Evolutionary conservation across 768 basidiomycete genomes (phyloP).

Genomic region (Boletus fagicola): DNA sequence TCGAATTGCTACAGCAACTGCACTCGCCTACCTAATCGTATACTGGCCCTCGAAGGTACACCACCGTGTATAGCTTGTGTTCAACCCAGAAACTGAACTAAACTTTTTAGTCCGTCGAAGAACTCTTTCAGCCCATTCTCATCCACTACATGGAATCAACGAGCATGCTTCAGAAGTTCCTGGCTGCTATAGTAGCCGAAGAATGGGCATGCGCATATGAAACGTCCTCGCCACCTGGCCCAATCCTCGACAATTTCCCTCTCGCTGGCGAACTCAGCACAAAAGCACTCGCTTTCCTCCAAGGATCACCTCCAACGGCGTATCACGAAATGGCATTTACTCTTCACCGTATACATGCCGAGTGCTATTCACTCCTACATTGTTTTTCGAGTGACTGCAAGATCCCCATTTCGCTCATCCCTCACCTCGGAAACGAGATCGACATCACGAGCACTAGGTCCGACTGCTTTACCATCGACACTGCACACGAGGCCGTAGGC

Average conservation of each 20-base stretch:
- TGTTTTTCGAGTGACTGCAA: constrained; percentile 87
- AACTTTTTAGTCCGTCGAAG: constrained; percentile 45
- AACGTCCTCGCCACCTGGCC: constrained; percentile 27
- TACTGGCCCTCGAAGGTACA: constrained; percentile 64
- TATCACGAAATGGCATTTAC: constrained; percentile 91
- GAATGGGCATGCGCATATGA: constrained; percentile 81
- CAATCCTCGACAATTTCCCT: constrained; percentile 54
- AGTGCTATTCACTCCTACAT: constrained; percentile 77
- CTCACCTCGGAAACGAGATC: constrained; percentile 71
- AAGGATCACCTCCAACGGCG: constrained; percentile 67
- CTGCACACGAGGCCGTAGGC: constrained; percentile 69
- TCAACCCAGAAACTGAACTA: neutral
- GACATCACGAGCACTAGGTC: constrained; percentile 66
- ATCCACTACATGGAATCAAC: constrained; percentile 79
- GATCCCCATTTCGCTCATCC: constrained; percentile 75
- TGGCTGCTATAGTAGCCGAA: constrained; percentile 82
- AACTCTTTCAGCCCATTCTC: constrained; percentile 74
- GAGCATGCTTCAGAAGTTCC: constrained; percentile 88
- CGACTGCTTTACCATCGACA: constrained; percentile 75
- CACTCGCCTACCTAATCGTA: constrained; percentile 67
- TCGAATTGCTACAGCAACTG: constrained; percentile 72
- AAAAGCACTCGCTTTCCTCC: constrained; percentile 72
- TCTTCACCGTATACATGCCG: constrained; percentile 74
- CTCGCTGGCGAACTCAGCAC: constrained; percentile 66
- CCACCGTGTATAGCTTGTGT: neutral